Base-by-base conservation (phyloP, 164 flowering plant species). In the Vitis labrusca region DNA sequence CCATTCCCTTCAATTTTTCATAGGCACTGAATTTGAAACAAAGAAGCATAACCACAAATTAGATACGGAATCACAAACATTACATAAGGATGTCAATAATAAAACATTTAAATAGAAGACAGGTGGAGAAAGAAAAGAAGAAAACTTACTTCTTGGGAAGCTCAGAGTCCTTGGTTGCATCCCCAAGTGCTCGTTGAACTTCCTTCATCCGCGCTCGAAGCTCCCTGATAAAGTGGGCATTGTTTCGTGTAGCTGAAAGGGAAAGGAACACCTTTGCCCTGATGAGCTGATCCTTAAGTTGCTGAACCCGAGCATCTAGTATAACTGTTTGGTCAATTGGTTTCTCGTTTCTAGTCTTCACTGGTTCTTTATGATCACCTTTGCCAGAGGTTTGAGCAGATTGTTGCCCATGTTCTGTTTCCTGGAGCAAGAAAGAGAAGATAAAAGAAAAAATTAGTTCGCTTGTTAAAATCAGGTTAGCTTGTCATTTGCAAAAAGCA, bases 281-380 rank as follows among this genome's bases (percentile, higher is more conserved):
- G 51, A 92, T 85, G 32, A 92, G 85, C 80, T 88, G 98, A 78
- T 92, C 98, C 68, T 85, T 92, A 30, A 92, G 85, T 19, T 84
- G 92, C 27, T 84, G 82, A 13, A 89, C 83, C 61, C 74, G 86
- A 66, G 82, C 80, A 84, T 92, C 91, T 30, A 78, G 75, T n/a
- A 71, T 19, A 52, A 59, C 74, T 9, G 68, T 62, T 75, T 70
- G 82, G 27, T 71, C 84, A 63, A 66, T 80, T 54, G 64, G 78
- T 74, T 74, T 80, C 67, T 71, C 79, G 63, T 57, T 48, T 53
- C 47, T 77, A 56, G 65, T 59, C 69, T 61, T 76, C 19, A 11
- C 13, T n/a, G 71, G 57, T 64, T 68, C 80, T 64, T 64, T 71
- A 32, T 64, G 13, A 71, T 70, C 78, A 57, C 53, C 68, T 72